These are phyloP conservation scores for Rhodotorula sp. DNA, from an alignment of 1,284 basidiomycete species.

Conservation along the genomic window DNA sequence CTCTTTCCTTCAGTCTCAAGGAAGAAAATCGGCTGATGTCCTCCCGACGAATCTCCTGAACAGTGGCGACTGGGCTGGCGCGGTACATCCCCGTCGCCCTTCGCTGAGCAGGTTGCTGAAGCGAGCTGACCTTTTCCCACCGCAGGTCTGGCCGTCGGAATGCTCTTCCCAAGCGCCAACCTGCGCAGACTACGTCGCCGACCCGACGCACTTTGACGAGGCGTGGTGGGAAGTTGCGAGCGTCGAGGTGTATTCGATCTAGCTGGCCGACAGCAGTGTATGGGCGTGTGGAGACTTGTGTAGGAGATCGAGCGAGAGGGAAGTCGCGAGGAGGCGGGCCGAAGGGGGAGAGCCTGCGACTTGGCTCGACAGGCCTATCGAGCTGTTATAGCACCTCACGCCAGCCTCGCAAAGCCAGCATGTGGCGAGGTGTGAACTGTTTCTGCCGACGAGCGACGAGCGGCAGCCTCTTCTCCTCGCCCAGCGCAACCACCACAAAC, in stretches of 20 bases:
- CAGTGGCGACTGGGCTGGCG: conserved; percentile 30
- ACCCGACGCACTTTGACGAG: conserved; percentile 10
- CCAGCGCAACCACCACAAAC: not conserved
- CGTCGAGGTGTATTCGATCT: conserved; percentile 14
- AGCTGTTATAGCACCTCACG: no score
- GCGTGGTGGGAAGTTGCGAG: conserved; percentile 18
- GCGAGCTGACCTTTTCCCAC: not conserved
- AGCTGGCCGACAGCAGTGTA: no score
- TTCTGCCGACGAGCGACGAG: no score
- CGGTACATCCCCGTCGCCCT: not conserved
- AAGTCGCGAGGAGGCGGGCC: no score
- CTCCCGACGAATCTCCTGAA: not conserved
- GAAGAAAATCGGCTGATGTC: not conserved
- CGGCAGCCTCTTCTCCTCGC: not conserved
- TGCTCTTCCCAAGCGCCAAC: conserved; percentile 3
- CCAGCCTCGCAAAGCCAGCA: no score
- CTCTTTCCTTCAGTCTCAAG: no score
- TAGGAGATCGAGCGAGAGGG: no score
- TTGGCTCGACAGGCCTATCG: no score
- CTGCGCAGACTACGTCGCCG: conserved; percentile 11
- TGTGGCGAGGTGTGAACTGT: no score
- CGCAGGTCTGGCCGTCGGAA: not conserved
- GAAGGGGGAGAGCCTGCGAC: no score
- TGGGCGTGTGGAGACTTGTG: no score
- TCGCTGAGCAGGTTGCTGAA: not conserved